phyloP scores from a whole-genome alignment of 106 monocot species.

The Dendrobium catenatum region DNA sequence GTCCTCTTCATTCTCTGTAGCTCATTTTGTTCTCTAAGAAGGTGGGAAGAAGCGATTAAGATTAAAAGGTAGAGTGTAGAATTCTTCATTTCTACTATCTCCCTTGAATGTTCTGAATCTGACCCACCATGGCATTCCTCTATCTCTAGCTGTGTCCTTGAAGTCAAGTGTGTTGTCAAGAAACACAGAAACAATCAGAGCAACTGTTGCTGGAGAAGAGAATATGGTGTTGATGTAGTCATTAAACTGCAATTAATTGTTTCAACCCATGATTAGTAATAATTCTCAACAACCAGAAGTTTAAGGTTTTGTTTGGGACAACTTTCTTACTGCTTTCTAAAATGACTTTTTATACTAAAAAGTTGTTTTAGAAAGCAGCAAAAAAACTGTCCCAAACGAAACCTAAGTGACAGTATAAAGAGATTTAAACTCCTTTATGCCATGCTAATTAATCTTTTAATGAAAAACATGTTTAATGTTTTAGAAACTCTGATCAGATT shows the following conservation, averaged over 20 bases:
- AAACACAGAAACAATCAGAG: conserved; percentile 68
- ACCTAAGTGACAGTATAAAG: too few species aligned
- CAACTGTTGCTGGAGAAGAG: conserved; percentile 87
- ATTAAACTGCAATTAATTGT: conserved; percentile 84
- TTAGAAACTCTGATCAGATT: too few species aligned
- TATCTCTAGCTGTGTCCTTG: conserved; percentile 74
- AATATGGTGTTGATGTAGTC: conserved; percentile 94
- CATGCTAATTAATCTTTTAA: too few species aligned
- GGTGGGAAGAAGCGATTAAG: conserved; percentile 98
- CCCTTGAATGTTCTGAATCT: conserved; percentile 89
- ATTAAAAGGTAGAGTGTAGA: conserved; percentile 97
- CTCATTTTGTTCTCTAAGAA: conserved; percentile 19
- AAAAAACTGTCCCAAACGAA: too few species aligned
- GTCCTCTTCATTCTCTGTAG: neutral
- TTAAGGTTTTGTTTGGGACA: too few species aligned
- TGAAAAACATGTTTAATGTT: too few species aligned
- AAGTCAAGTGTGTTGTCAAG: conserved; percentile 92
- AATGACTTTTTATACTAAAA: too few species aligned
- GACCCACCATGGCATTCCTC: conserved; percentile 99
- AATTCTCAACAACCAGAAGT: neutral
- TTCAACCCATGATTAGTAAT: neutral
- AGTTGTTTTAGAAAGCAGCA: too few species aligned
- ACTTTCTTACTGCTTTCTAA: too few species aligned
- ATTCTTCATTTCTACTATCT: conserved; percentile 92
- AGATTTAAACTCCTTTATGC: too few species aligned